Evolutionary conservation across 768 basidiomycete genomes (phyloP), one percentile per base, ranked within the genome.

Genomic region (Lenzites betulinus): DNA sequence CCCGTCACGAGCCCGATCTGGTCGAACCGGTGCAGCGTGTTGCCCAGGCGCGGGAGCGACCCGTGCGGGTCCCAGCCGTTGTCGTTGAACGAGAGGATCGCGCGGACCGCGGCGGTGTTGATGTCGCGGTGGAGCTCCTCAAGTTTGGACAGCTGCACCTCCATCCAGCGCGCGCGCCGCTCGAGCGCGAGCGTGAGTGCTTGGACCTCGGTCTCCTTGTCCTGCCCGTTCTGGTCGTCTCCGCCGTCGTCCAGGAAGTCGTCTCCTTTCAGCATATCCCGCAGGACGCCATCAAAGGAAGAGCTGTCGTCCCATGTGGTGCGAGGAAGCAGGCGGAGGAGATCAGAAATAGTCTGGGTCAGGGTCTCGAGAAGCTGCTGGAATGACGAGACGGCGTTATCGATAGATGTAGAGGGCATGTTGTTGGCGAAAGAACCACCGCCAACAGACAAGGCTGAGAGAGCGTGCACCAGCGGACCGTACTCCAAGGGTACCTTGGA

Each of bases 91-190:
- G 88, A 83, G 25, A 93, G 79, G 22, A 93, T 87, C 7, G 90
- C 90, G 26, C 88, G 83, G 26, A 93, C 90, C 4, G 92, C 91
- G 7, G 92, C 92, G 2, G 85, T 90, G 73, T 94, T 95, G 75
- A 94, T 93, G 65, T 94, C 92, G 28, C 90, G 88, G 66, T 95
- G 92, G 35, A 94, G 79, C 68, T 92, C 92, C 72, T 95, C 92
- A 36, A 95, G 78, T 70, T 94, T 93, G 0, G 90, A 90, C 18
- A 95, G 74, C 71, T 93, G 92, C 22, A 92, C 89, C 73, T 94
- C 92, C 90, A 95, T 93, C 91, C 92, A 95, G 43, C 90, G 81
- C 16, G 92, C 93, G n/a, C 93, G 89, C 62, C 90, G 87, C 70
- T 93, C 92, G 46, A 95, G 81, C 8, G 91, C 92, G 50, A 89